Evolutionary conservation across 352 stramenopile genomes (phyloP), one percentile per base, ranked within the genome.

Genomic region (Pythium guiyangense): DNA sequence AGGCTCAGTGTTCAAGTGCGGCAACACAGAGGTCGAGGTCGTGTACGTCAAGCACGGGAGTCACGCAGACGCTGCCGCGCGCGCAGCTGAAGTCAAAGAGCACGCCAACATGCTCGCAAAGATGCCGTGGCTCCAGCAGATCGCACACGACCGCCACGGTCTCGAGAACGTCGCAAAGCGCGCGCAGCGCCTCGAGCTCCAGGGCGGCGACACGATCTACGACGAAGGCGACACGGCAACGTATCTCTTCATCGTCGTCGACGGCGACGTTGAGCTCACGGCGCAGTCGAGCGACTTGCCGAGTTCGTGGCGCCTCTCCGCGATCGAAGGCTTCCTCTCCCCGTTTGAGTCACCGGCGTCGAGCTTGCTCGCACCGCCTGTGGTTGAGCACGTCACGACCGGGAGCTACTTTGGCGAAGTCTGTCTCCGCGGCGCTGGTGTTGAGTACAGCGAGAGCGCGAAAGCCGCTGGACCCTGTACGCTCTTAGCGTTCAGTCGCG

Each of bases 371-470:
- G 18, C 48, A 12, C 49, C 58, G 17, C 29, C 63, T 12, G 4
- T 68, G 14, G 56, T 66, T 2, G 76, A 90, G 43, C 51, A 59
- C 14, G 77, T 90, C 9, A 4, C 39, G 15, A 22, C 53, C 0
- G 76, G 76, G 9, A 80, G 80, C 18, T 90, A 71, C 63, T 90
- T 89, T 42, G 80, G 80, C 20, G 78, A 90, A 58, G 60, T 74
- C 0, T 84, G 71, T 29, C 57, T 90, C 3, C 59, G 54, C 27
- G 59, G 55, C 12, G 54, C 53, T 14, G 49, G 67, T 17, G 46
- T 75, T n/a, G 70, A 87, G n/a, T 88, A 89, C 57, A 47, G 43
- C 0, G 78, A 90, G 35, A 76, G 58, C 11, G 78, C 80, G 1
- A 73, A 66, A 29, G 76, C 70, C 2, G 29, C 62, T 2, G 65